Evolutionary conservation across 2,329 filamentous ascomycete species (phyloP), one percentile per base, ranked within the genome.

Genomic region (Nakataea oryzae): DNA sequence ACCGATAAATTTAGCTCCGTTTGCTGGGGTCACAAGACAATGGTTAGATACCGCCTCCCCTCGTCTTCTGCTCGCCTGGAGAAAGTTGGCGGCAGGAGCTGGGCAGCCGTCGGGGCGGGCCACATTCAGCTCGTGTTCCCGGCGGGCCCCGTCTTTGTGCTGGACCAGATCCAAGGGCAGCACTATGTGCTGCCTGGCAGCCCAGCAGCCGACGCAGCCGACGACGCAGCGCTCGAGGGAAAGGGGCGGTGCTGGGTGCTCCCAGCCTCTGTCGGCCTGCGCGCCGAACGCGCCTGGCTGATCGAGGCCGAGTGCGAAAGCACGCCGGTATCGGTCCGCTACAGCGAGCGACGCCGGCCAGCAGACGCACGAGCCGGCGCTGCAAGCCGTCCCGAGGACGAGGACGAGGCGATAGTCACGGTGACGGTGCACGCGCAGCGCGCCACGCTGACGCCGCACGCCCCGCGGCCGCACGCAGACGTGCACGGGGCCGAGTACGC

Each of bases 401-500:
- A 27, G 32, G 58, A 27, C 30, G n/a, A 7, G 13, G 24, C 34
- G n/a, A 34, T 34, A n/a, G 59, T 61, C 5, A 21, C 54, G 8
- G 56, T 62, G 1, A 62, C 56, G 28, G 29, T 62, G 14, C 61
- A 56, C 13, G 41, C 57, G 4, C 21, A 26, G 11, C 26, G 11
- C 5, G 58, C 55, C 26, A 54, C 14, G 6, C 29, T 63, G 24
- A 62, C 57, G 7, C 28, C 28, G 5, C 60, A 65, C 32, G n/a
- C 26, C 21, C 34, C 62, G 7, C 63, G 63, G 1, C 63, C 63
- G 4, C 61, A 63, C 24, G 63, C 63, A 3, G 63, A 65, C 27
- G 59, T 62, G n/a, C 54, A 62, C 30, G 63, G 63, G 3, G 62
- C 34, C 11, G 60, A 58, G 12, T 65, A 60, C 14, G 30, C 13